Base-by-base conservation (phyloP, 306 rosid genomes). In the Rubus parviflorus region DNA sequence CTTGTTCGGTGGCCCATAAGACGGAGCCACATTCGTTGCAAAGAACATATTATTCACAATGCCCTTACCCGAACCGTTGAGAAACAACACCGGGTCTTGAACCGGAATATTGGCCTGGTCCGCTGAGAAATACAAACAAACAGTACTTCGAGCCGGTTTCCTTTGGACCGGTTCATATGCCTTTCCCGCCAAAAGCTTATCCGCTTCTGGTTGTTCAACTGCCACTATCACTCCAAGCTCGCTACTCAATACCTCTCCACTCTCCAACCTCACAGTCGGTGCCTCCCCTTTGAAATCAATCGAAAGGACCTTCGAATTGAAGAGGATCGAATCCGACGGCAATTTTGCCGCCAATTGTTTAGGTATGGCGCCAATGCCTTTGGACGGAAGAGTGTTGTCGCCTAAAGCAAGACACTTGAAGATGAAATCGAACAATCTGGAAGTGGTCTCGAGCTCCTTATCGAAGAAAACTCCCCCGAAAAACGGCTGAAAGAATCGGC, bases 371-470 rank as follows among this genome's bases (percentile, higher is more conserved):
- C 86, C 85, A 53, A 95, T 89, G 10, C 98, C 97, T 0, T 73
- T 87, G n/a, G 89, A 86, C 47, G 97, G 98, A 15, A 95, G 90
- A n/a, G 97, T 79, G 40, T 92, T 95, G 40, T 95, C 88, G 8
- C 97, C 97, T 49, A 95, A 92, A 35, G 99, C 92, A 35, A 95
- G 97, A 57, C 97, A 88, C 75, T 90, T 92, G 88, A 95, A 92
- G 82, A 95, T 61, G 85, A 95, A 92, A 82, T 89, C 80, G 83
- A 95, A 95, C 76, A 92, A 51, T 22, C 93, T 84, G 7, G 97
- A 95, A 14, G 96, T 81, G 9, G 96, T 92, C 68, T 87, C 84
- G 40, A 92, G 88, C 7, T 87, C 80, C 2, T 58, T 75, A 30
- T 95, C 97, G 70, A 95, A 95, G 85, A 95, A 95, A 61, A 95